Base-by-base conservation (phyloP, 1,284 basidiomycete species). In the Neotropicomus parvogracilis region DNA sequence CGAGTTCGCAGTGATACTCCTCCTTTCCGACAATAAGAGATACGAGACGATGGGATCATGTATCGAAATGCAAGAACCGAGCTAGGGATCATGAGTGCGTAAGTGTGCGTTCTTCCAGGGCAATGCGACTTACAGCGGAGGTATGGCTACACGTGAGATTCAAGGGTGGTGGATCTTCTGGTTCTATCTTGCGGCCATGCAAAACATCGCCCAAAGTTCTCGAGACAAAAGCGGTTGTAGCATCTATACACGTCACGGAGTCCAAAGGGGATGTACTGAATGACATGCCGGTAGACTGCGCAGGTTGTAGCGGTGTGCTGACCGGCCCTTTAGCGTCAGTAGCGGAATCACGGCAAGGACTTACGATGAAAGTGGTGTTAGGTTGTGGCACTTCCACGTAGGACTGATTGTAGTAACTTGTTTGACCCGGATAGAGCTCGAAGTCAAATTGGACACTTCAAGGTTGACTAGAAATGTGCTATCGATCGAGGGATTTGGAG, bases 391-490 rank as follows among this genome's bases (percentile, higher is more conserved):
- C 32, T 65, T 62, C 88, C 88, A 90, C 10, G 70, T 68, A 1
- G 84, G 78, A 58, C 88, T 88, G 40, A 88, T 54, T 13, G 77
- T 75, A 12, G 73, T 77, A 6, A 88, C 57, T 56, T 87, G 81
- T 3, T 70, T 70, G 7, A 91, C 53, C 21, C 66, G 58, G n/a
- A 85, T 56, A 24, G 69, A 56, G n/a, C 62, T 64, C 2, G 70
- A 69, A 16, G 65, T 60, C 4, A 71, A 50, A 58, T 85, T 87
- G 41, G 73, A 73, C 7, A 86, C 56, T 51, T 82, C 79, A 8
- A 90, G 56, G 44, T 77, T 72, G n/a, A 89, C 46, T 6, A 73
- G 56, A 60, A 81, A 89, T 26, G 74, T 58, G 51, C 75, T 58
- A 14, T 80, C 75, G n/a, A 60, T 54, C 7, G 72, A 71, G 20